phyloP scores from a whole-genome alignment of 305 asterid species.

The Fraxinus floribunda region DNA sequence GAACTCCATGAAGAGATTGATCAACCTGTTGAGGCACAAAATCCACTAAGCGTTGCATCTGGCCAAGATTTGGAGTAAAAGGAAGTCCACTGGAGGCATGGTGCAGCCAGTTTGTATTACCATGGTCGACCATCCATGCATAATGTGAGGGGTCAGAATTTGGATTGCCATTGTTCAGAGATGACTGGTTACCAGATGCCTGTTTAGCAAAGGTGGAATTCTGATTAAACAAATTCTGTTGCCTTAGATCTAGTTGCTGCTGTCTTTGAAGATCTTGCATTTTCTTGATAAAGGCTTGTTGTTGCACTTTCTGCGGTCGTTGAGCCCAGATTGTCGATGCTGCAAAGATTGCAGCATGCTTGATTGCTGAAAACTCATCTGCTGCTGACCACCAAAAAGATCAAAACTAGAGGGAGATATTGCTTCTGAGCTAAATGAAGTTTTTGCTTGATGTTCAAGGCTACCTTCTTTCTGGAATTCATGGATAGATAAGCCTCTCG shows the following conservation, averaged over 20 bases:
- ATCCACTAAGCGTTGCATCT: constrained; percentile 47
- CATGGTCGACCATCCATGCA: constrained; percentile 53
- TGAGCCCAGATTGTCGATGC: constrained; percentile 65
- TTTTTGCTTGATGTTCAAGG: constrained; percentile 56
- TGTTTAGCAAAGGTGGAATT: constrained; percentile 43
- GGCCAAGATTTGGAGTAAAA: constrained; percentile 51
- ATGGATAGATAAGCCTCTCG: constrained; percentile 55
- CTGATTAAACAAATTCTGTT: constrained; percentile 49
- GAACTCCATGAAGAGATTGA: constrained; percentile 82
- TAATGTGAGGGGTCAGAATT: constrained; percentile 48
- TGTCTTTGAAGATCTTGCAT: constrained; percentile 91
- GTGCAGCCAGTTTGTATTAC: constrained; percentile 58
- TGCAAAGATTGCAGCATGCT: constrained; percentile 65
- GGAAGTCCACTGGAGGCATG: constrained; percentile 41
- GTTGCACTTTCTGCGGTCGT: constrained; percentile 73
- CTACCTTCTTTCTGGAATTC: constrained; percentile 58
- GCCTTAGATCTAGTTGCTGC: constrained; percentile 62
- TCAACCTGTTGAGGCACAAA: constrained; percentile 61
- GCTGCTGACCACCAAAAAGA: constrained; percentile 84
- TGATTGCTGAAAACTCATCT: constrained; percentile 66
- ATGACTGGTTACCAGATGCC: constrained; percentile 56
- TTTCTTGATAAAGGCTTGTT: constrained; percentile 67
- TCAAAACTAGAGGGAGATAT: constrained; percentile 62
- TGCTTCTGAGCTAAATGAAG: constrained; percentile 53
- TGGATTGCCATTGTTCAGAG: constrained; percentile 43